phyloP scores from a whole-genome alignment of 345 rosid species.

The Mangifera indica region DNA sequence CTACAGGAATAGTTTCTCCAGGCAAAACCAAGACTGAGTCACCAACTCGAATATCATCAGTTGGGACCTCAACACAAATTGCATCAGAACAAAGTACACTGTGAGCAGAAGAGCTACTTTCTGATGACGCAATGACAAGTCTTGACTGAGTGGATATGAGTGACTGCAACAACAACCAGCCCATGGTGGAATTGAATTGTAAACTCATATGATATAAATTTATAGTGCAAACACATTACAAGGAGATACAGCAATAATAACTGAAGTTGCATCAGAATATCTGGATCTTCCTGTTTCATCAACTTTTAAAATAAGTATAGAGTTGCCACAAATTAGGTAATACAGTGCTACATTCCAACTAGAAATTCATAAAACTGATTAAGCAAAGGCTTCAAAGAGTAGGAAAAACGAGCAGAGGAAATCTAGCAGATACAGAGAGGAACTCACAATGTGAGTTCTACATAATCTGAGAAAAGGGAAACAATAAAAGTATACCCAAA shows the following conservation, averaged over 20 bases:
- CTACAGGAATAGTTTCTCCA: slow-evolving; percentile 94
- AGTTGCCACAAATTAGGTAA: not conserved
- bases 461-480: not conserved
- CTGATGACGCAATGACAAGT: slow-evolving; percentile 78
- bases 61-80: slow-evolving; percentile 75
- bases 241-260: not conserved
- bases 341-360: slow-evolving; percentile 5
- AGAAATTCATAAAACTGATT: not conserved
- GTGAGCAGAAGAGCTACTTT: slow-evolving; percentile 48
- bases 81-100: slow-evolving; percentile 76
- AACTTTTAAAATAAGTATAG: not conserved
- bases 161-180: slow-evolving; percentile 58
- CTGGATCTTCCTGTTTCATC: slow-evolving; percentile 2
- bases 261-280: not conserved
- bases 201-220: slow-evolving; percentile 5
- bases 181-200: slow-evolving; percentile 12
- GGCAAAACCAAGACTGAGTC: slow-evolving; percentile 83
- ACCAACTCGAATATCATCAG: slow-evolving; percentile 88
- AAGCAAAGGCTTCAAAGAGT: slow-evolving; percentile 1
- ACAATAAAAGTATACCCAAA: not conserved
- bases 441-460: not conserved
- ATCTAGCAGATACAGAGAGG: not conserved
- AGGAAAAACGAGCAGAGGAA: not conserved
- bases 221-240: not conserved
- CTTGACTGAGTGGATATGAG: slow-evolving; percentile 83